These are phyloP conservation scores for Xylariaceae sp. DNA, from an alignment of 2,329 filamentous ascomycete species.

Conservation along the genomic window DNA sequence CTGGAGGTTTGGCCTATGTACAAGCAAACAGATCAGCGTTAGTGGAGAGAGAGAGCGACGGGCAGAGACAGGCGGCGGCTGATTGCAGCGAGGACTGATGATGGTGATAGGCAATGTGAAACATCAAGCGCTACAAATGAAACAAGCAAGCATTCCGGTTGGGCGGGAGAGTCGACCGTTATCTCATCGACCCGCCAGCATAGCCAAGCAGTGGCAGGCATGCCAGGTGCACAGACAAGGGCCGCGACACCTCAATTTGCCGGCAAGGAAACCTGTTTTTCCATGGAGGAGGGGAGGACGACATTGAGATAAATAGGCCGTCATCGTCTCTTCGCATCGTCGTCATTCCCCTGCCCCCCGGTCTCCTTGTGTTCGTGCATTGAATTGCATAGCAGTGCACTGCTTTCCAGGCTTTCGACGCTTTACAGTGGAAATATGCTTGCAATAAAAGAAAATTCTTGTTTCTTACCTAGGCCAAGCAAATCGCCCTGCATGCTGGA, in stretches of 20 bases:
- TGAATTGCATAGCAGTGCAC: too few relatives aligned
- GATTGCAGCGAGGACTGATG: slow-evolving; percentile 40
- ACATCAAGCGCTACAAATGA: slow-evolving; percentile 44
- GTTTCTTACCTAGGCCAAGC: slow-evolving; percentile 21
- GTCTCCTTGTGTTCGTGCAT: too few relatives aligned
- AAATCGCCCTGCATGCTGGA: slow-evolving; percentile 18
- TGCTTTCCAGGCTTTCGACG: too few relatives aligned
- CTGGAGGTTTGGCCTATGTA: slow-evolving; percentile 35
- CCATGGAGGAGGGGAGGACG: neutral
- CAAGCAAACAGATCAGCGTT: slow-evolving; percentile 27
- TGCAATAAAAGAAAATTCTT: slow-evolving; percentile 1
- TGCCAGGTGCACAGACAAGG: neutral
- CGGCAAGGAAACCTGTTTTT: neutral
- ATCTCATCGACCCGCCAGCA: slow-evolving; percentile 8
- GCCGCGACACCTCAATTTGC: neutral
- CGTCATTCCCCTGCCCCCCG: too few relatives aligned
- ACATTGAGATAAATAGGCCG: too few relatives aligned
- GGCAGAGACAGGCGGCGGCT: slow-evolving; percentile 20
- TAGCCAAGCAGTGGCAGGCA: neutral
- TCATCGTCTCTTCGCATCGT: too few relatives aligned
- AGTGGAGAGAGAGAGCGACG: slow-evolving; percentile 10
- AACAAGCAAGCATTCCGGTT: slow-evolving; percentile 37
- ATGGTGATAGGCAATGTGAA: slow-evolving; percentile 42
- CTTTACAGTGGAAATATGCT: neutral
- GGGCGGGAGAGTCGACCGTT: slow-evolving; percentile 32